A percentile compares a stretch with the other conserved stretches of the same genome.
These are phyloP conservation scores for Nannochloris sp. DNA, from an alignment of 139 green algal genomes.

Conservation along the genomic window DNA sequence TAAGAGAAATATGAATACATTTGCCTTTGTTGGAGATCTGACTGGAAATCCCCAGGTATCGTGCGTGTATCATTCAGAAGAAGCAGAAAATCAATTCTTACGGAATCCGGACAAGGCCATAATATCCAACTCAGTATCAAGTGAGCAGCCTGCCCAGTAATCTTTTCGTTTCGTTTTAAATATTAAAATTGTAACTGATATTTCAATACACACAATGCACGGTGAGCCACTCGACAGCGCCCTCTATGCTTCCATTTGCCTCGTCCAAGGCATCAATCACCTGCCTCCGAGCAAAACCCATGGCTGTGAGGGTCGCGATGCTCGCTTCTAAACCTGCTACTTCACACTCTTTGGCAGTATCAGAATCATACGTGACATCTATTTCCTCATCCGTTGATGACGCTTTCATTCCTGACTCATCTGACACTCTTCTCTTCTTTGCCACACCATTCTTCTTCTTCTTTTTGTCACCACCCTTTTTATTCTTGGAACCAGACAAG, in stretches of 20 bases:
- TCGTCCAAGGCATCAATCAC: slow-evolving; percentile 57
- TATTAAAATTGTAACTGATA: neutral
- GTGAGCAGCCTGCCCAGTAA: neutral
- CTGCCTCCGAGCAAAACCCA: slow-evolving; percentile 59
- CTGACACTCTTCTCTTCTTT: neutral
- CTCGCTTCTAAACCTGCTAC: slow-evolving; percentile 9
- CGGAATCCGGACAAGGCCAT: slow-evolving; percentile 46
- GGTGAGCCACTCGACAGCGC: slow-evolving; percentile 56
- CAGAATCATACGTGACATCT: neutral
- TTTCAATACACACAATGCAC: slow-evolving; percentile 21
- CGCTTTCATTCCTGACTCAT: neutral
- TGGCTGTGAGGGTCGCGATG: slow-evolving; percentile 27
- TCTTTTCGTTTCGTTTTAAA: slow-evolving; percentile 2
- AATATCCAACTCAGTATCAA: slow-evolving; percentile 42
- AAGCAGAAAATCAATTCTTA: slow-evolving; percentile 83
- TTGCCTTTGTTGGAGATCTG: slow-evolving; percentile 96
- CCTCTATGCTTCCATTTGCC: slow-evolving; percentile 34
- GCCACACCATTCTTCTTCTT: no score
- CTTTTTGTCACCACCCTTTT: neutral
- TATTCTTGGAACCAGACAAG: slow-evolving; percentile 8
- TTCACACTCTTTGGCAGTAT: slow-evolving; percentile 4
- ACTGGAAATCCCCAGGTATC: slow-evolving; percentile 71
- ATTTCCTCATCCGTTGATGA: neutral
- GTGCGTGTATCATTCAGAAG: slow-evolving; percentile 97
- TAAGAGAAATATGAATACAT: slow-evolving; percentile 98